Base-by-base conservation (phyloP, 495 filamentous ascomycete species). In the Penicillium silybi region DNA sequence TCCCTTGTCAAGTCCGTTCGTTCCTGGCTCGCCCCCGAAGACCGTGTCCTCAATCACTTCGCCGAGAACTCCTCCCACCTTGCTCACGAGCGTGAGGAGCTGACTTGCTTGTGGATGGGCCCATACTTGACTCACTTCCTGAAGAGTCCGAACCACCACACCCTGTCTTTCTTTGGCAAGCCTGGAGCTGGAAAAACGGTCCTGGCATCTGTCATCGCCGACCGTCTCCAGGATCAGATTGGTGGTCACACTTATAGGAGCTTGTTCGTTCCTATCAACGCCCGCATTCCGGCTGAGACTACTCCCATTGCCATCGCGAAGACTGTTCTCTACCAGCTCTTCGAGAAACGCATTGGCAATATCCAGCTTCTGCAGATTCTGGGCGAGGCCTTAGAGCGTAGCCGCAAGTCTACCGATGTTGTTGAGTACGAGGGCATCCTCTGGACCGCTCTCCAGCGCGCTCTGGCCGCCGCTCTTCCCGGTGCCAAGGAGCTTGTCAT, bases 31-130 rank as follows among this genome's bases (percentile, higher is more conserved):
- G 57, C 59, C 16, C 64, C 62, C 10, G 64, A 67, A 40, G 64
- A 67, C 53, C 59, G 59, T 3, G 59, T 67, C 16, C 57, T 67
- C 16, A 51, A 46, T 27, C 60, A 54, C 41, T 50, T 67, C 15
- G 64, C 62, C 13, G 70, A 73, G 32, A 70, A 59, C 43, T 62
- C 55, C 44, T 70, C 68, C 2, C 62, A 70, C 13, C 64, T 73
- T n/a, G 68, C 68, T 23, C 70, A 71, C 16, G 67, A 73, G 46
- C 68, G 70, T 4, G 68, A 69, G 52, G 68, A 73, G 45, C 59
- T 69, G 48, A 73, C 68, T 45, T 73, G 67, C 45, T 58, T 70
- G 29, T 73, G 68, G 70, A 44, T 72, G 52, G 51, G 50, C 8
- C 60, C 67, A 6, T 67, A 67, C 25, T 47, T 72, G 48, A 59